phyloP scores from a whole-genome alignment of 768 basidiomycete genomes.

The Collybia mongolica region DNA sequence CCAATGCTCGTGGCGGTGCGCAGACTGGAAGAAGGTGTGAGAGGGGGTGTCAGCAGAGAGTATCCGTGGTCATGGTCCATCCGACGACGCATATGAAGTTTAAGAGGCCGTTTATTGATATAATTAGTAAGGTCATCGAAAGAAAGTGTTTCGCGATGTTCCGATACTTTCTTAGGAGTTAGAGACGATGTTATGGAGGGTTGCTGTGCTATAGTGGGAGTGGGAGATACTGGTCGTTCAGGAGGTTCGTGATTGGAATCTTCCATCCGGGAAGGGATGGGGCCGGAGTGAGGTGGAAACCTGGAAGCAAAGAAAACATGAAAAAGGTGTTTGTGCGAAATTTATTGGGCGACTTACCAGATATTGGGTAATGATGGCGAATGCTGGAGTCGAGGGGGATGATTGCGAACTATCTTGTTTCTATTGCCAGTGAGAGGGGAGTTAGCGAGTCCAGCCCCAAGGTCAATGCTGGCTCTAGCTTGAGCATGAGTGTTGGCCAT shows the following conservation, averaged over 20 bases:
- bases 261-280: conserved; percentile 32
- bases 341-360: conserved; percentile 38
- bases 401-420: conserved; percentile 17
- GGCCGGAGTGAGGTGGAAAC: conserved; percentile 48
- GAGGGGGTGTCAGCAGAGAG: conserved; percentile 60
- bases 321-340: not conserved
- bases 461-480: conserved; percentile 23
- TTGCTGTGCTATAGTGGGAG: conserved; percentile 12
- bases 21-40: conserved; percentile 65
- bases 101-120: conserved; percentile 13
- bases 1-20: conserved; percentile 35
- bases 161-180: not conserved
- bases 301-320: conserved; percentile 20
- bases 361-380: conserved; percentile 73
- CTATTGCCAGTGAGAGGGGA: conserved; percentile 6
- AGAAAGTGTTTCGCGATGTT: conserved; percentile 16
- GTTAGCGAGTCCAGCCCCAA: conserved; percentile 22
- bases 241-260: conserved; percentile 21
- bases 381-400: conserved; percentile 54
- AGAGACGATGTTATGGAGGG: not conserved
- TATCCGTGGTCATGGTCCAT: conserved; percentile 33
- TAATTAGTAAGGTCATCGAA: conserved; percentile 17
- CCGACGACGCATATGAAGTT: conserved; percentile 31
- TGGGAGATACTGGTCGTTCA: conserved; percentile 33
- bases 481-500: conserved; percentile 25